Evolutionary conservation across 2,329 filamentous ascomycete genomes (phyloP), one percentile per base, ranked within the genome.

Genomic region (Chaetothyriales sp.): DNA sequence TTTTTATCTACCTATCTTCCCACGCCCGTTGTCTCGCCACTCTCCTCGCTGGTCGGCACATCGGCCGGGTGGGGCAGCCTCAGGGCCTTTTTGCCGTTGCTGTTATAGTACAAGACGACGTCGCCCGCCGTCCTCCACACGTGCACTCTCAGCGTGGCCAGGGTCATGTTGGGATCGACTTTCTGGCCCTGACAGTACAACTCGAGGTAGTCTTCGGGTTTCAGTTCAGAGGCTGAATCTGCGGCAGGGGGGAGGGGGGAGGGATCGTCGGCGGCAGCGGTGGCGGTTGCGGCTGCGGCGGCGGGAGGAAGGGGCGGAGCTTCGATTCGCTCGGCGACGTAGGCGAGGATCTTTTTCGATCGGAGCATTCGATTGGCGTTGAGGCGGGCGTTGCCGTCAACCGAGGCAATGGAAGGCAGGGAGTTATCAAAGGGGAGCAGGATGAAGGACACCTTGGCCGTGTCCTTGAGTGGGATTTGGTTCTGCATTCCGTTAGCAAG

Each of bases 291-390:
- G 47, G 47, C 19, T 10, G 58, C 54, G 15, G 48, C 47, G 18
- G 52, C 56, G 33, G 44, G 48, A 9, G 53, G 58, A 22, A 59
- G 15, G 15, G 22, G 67, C 2, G 75, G 75, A 6, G 80, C 76
- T 61, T 97, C 90, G 53, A 98, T 90, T 51, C 89, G 79, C 68
- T 98, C 92, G 1, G 89, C 87, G 18, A 98, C 81, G 62, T 98
- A 98, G 0, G 82, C 81, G 53, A 97, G 71, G 19, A 98, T 92
- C 73, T 98, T 98, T 71, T 88, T 90, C 2, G 94, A 88, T 46
- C 92, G 80, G 48, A 98, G 75, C 92, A 98, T 97, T 51, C 90
- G 81, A 64, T 97, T 98, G 9, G 92, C 92, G 65, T 97, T 98
- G 49, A 98, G 76, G 20, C 92, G 83, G 59, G 89, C 90, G 66